phyloP scores from a whole-genome alignment of 2,329 filamentous ascomycete species.

The Ceratocystis destructans region DNA sequence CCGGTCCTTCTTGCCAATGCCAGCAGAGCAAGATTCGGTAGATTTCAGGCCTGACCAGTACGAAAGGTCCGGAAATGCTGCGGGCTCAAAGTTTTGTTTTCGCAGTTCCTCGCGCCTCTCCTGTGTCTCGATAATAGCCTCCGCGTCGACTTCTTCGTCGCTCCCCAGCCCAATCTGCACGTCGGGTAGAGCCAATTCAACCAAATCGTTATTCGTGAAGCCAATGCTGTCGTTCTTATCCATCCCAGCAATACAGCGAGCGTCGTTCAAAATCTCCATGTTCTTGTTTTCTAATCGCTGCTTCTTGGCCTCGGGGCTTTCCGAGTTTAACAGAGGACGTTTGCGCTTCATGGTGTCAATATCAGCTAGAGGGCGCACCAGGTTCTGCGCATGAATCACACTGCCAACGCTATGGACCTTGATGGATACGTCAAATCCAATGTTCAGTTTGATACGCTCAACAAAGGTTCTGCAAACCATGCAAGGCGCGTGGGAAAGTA shows the following conservation, averaged over 20 bases:
- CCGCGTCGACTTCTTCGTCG: not conserved
- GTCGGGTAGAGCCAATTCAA: not conserved
- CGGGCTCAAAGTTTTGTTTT: not conserved
- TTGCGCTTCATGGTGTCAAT: not conserved
- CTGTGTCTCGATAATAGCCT: slow-evolving; percentile 1
- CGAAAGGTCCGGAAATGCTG: not conserved
- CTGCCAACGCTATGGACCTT: slow-evolving; percentile 5
- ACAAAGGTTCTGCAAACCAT: slow-evolving; percentile 12
- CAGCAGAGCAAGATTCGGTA: not conserved
- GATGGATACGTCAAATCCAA: slow-evolving; percentile 4
- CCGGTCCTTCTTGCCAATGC: not conserved
- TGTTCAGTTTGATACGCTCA: slow-evolving; percentile 5
- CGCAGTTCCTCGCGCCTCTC: not conserved
- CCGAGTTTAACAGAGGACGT: not conserved
- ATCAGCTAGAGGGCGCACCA: not conserved
- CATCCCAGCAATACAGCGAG: slow-evolving; percentile 4
- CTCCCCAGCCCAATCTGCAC: not conserved
- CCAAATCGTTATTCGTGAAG: not conserved
- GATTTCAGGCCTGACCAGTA: not conserved
- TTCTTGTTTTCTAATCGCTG: not conserved
- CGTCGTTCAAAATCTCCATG: not conserved
- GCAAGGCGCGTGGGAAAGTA: slow-evolving; percentile 15
- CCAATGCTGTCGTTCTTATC: not conserved
- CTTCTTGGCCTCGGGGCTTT: not conserved
- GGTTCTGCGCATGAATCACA: not conserved